Evolutionary conservation across 2,329 filamentous ascomycete genomes (phyloP), one percentile per base, ranked within the genome.

Genomic region (Lasiodiplodia hormozganensis): DNA sequence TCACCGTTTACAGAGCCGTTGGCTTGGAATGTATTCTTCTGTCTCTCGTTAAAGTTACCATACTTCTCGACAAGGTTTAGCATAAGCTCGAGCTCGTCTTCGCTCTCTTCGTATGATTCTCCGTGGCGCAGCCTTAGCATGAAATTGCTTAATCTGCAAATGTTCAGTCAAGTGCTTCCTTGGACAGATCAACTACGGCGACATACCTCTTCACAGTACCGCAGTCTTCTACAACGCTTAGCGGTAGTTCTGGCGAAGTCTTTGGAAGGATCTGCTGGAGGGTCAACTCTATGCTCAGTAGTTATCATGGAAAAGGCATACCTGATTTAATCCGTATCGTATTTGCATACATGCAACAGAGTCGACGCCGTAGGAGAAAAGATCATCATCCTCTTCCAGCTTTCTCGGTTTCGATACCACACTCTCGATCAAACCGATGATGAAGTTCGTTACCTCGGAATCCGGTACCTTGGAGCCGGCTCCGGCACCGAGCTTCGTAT

Each of bases 181-280:
- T n/a, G 8, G 6, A 7, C 3, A 6, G 10, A 8, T n/a, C 43
- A n/a, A 21, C 6, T 12, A 18, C 21, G 3, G 16, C 7, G 28
- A 23, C 62, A 11, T 43, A 65, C 54, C 77, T 76, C 18, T 80
- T 71, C n/a, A 89, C 77, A 2, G 82, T 88, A 0, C 86, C 86
- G 67, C 84, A 84, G 69, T 90, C 86, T 70, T 90, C 89, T 0
- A 90, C 83, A 1, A 90, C 74, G 68, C 87, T 90, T 69, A 86
- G 78, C 0, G 88, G 86, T 1, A 90, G 73, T 0, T 77, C 72
- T 34, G 73, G 70, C n/a, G 75, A 65, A 51, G 71, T 72, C 10
- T 75, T 65, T 1, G 78, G 78, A n/a, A 82, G 71, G 6, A 84
- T 71, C 52, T 73, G 72, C 38, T 74, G 10, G 7, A 21, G 12